Evolutionary conservation across 805 yeast genomes (phyloP).

Genomic region (Wickerhamiella sergipiensis): DNA sequence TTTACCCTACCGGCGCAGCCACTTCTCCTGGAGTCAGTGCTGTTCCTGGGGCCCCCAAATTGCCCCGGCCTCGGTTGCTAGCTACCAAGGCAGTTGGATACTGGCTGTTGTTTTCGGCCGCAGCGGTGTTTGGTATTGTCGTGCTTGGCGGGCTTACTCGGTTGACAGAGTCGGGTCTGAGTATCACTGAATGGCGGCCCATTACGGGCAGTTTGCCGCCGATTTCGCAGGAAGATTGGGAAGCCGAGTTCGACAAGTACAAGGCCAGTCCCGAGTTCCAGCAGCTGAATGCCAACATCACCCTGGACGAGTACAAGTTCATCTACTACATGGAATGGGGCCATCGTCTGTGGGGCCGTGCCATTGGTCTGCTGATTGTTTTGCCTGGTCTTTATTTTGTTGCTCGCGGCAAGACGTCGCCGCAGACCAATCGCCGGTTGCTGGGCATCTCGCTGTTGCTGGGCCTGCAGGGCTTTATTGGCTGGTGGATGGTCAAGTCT

Average conservation of each 20-base stretch:
- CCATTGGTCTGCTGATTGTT: conserved; percentile 72
- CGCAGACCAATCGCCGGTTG: conserved; percentile 52
- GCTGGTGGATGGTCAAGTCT: conserved; percentile 99
- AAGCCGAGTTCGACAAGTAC: conserved; percentile 67
- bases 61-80: conserved; percentile 21
- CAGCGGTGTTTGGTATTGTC: conserved; percentile 86
- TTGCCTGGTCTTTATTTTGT: conserved; percentile 79
- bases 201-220: conserved; percentile 95
- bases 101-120: conserved; percentile 79
- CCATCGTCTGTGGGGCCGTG: conserved; percentile 84
- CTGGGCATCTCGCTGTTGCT: conserved; percentile 61
- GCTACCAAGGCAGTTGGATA: conserved; percentile 59
- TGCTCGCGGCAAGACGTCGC: conserved; percentile 47
- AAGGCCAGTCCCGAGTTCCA: conserved; percentile 81
- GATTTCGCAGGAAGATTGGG: conserved; percentile 67
- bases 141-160: conserved; percentile 94
- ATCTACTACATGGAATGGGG: conserved; percentile 97
- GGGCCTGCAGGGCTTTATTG: conserved; percentile 90
- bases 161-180: conserved; percentile 86
- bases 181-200: conserved; percentile 98
- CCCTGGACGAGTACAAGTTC: conserved; percentile 84
- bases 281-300: conserved; percentile 76
- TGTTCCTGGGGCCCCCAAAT: conserved; percentile 8
- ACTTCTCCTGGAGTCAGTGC: conserved; percentile 10
- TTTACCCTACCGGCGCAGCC: conserved; percentile 1